Conservation (phyloP, 2,329 filamentous ascomycete species). For the Coniochaeta hoffmannii region DNA sequence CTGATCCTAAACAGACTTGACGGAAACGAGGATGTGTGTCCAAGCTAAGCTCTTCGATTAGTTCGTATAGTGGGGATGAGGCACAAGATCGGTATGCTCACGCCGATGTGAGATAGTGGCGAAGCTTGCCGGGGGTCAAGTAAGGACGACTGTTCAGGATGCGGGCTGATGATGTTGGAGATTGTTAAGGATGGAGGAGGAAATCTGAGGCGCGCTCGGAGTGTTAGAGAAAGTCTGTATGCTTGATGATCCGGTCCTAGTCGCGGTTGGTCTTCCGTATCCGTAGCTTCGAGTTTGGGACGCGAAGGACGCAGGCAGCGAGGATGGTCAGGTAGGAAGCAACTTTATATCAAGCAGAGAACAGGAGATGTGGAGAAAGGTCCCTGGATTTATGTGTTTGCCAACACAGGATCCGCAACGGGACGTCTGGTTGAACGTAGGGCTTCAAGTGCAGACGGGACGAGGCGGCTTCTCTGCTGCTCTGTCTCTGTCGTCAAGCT, state of each 20-base stretch:
- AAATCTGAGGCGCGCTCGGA: background rate
- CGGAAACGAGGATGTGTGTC: background rate
- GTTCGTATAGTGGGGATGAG: too few relatives aligned
- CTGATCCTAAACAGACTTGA: background rate
- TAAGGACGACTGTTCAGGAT: too few relatives aligned
- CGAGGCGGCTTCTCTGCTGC: conserved; percentile 1
- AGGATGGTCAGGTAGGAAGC: background rate
- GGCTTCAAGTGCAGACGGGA: conserved; percentile 13
- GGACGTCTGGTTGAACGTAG: conserved; percentile 13
- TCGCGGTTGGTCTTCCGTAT: background rate
- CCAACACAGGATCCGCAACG: conserved; percentile 13
- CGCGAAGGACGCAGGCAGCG: background rate
- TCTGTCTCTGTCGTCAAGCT: background rate
- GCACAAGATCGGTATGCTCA: too few relatives aligned
- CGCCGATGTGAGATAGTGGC: too few relatives aligned
- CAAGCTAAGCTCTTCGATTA: background rate
- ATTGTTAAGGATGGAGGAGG: background rate
- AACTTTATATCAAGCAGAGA: background rate
- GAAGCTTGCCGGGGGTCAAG: too few relatives aligned
- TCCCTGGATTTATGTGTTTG: conserved; percentile 12
- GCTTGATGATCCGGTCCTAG: background rate
- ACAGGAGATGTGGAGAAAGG: background rate
- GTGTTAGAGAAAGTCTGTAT: background rate
- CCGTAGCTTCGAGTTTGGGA: background rate
- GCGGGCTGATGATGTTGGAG: background rate